These are phyloP conservation scores for Seiridium cupressi DNA, from an alignment of 2,329 filamentous ascomycete species.

Conservation along the genomic window DNA sequence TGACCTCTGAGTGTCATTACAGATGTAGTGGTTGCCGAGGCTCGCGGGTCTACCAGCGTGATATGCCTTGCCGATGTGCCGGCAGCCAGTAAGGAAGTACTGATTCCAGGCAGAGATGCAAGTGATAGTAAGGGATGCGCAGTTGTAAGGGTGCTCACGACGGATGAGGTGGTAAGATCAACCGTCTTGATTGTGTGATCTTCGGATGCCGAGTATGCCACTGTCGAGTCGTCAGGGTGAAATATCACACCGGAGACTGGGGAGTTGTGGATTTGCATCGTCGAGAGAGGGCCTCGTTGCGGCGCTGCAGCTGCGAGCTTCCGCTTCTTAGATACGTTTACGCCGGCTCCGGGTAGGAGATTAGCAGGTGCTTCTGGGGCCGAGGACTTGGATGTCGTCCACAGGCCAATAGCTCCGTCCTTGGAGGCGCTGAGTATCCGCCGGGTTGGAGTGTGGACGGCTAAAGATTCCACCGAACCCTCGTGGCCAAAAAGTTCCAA, in stretches of 20 bases:
- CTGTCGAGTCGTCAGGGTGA: constrained; percentile 78
- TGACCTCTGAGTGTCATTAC: constrained; percentile 93
- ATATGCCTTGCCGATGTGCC: constrained; percentile 86
- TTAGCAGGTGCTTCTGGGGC: constrained; percentile 70
- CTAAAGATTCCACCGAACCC: constrained; percentile 70
- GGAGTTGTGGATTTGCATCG: constrained; percentile 70
- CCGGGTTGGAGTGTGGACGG: constrained; percentile 69
- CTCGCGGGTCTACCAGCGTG: constrained; percentile 87
- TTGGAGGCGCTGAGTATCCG: constrained; percentile 82
- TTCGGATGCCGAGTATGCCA: constrained; percentile 87
- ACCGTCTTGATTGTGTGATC: constrained; percentile 91
- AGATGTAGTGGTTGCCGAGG: constrained; percentile 70
- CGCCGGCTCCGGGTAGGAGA: constrained; percentile 65
- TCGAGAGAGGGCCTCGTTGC: constrained; percentile 75
- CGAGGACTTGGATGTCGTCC: constrained; percentile 77
- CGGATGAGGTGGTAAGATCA: constrained; percentile 77
- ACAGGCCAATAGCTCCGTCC: constrained; percentile 83
- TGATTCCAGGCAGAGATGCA: constrained; percentile 67
- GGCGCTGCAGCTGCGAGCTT: constrained; percentile 60
- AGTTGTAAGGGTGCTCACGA: constrained; percentile 81
- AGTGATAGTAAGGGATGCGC: constrained; percentile 81
- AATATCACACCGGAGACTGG: constrained; percentile 81
- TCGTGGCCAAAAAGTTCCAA: constrained; percentile 84
- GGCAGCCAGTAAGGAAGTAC: constrained; percentile 55
- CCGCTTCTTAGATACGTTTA: constrained; percentile 69